Conservation (phyloP, 176 grass and related monocot genomes). For the Musa schizocarpa region DNA sequence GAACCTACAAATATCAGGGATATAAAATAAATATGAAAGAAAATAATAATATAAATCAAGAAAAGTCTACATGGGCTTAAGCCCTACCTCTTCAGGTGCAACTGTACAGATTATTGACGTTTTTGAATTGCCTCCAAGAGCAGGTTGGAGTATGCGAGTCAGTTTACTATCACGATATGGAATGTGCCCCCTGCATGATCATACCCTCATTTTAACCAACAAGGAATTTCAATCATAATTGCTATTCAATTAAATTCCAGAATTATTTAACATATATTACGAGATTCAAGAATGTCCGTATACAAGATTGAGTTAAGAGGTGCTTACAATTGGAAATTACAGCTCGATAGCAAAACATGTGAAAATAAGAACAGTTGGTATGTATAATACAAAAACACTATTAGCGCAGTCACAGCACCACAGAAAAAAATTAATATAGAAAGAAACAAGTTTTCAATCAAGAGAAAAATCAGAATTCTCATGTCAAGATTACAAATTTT, state of each 20-base stretch:
- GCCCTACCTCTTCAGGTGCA: slow-evolving; percentile 82
- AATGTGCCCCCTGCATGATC: slow-evolving; percentile 79
- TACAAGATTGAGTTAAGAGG: too few species aligned
- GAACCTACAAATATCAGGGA: slow-evolving; percentile 37
- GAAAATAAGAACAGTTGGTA: not conserved
- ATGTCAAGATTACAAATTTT: too few species aligned
- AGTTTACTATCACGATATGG: slow-evolving; percentile 98
- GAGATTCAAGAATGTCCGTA: too few species aligned
- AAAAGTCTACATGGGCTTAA: not conserved
- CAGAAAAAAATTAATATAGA: too few species aligned
- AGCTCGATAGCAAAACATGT: too few species aligned
- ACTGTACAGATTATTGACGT: slow-evolving; percentile 91
- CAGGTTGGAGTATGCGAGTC: slow-evolving; percentile 83
- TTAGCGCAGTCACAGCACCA: too few species aligned
- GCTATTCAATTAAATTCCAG: not conserved
- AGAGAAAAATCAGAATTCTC: not conserved
- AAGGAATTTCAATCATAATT: not conserved
- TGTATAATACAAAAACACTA: too few species aligned
- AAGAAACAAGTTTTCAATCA: not conserved
- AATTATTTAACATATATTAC: too few species aligned
- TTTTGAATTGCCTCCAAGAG: slow-evolving; percentile 98
- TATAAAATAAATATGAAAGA: not conserved
- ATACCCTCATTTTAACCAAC: slow-evolving; percentile 10
- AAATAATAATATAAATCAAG: not conserved
- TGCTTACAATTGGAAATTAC: too few species aligned